These are phyloP conservation scores for Sinapis alba DNA, from an alignment of 441 rosid genomes.

Conservation along the genomic window DNA sequence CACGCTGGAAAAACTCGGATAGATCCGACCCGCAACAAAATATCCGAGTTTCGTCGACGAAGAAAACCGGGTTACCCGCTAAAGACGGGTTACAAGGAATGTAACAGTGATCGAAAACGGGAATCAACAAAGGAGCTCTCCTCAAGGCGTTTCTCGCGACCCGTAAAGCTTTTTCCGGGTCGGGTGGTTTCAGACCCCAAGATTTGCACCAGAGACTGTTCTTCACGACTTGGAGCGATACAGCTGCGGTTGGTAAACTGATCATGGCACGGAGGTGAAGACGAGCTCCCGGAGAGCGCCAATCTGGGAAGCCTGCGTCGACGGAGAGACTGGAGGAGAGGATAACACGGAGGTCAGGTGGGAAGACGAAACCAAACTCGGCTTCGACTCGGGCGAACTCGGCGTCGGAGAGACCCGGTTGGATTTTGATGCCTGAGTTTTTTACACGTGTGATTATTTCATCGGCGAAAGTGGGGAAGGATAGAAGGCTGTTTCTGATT, in stretches of 20 bases:
- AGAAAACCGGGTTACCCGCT: slow-evolving; percentile 93
- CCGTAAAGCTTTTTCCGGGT: slow-evolving; percentile 83
- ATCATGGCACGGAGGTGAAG: slow-evolving; percentile 78
- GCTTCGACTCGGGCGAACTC: slow-evolving; percentile 95
- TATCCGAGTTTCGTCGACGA: slow-evolving; percentile 79
- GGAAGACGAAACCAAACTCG: slow-evolving; percentile 84
- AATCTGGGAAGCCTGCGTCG: slow-evolving; percentile 87
- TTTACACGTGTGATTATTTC: slow-evolving; percentile 73
- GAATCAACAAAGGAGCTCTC: slow-evolving; percentile 84
- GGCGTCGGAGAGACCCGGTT: slow-evolving; percentile 72
- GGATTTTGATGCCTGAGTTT: slow-evolving; percentile 67
- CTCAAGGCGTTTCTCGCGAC: slow-evolving; percentile 84
- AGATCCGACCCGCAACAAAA: slow-evolving; percentile 96
- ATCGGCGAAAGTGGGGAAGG: slow-evolving; percentile 71
- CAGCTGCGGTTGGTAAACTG: slow-evolving; percentile 84
- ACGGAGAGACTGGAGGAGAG: slow-evolving; percentile 83
- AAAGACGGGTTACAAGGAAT: slow-evolving; percentile 85
- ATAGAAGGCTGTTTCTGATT: slow-evolving; percentile 63
- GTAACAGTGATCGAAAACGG: slow-evolving; percentile 89
- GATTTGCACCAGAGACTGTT: slow-evolving; percentile 88
- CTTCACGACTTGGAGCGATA: slow-evolving; percentile 83
- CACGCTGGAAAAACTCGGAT: slow-evolving; percentile 79
- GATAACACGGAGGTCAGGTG: slow-evolving; percentile 88
- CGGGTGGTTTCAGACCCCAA: slow-evolving; percentile 83
- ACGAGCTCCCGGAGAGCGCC: slow-evolving; percentile 84